phyloP scores from a whole-genome alignment of 331 rosid species.

The Malus hybrid region DNA sequence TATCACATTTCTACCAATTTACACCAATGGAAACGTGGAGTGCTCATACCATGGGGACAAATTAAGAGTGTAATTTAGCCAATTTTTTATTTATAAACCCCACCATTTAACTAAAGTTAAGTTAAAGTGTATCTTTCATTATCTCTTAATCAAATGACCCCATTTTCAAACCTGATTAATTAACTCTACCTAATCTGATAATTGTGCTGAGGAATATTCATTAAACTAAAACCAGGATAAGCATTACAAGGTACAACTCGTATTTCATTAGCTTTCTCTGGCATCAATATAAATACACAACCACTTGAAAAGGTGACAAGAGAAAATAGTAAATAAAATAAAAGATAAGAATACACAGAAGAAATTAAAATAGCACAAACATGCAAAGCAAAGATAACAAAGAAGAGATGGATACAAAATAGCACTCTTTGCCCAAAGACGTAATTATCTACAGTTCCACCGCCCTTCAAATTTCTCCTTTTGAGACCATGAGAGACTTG shows the following conservation, averaged over 20 bases:
- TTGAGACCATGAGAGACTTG: slow-evolving; percentile 6
- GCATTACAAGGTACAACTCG: slow-evolving; percentile 6
- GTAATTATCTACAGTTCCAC: slow-evolving; percentile 52
- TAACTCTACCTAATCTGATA: background rate
- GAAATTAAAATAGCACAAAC: slow-evolving; percentile 13
- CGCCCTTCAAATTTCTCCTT: slow-evolving; percentile 12
- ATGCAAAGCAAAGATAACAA: slow-evolving; percentile 7
- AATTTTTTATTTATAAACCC: background rate
- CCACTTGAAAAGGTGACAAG: background rate
- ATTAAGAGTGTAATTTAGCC: background rate
- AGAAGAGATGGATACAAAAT: slow-evolving; percentile 32
- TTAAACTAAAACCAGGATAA: background rate
- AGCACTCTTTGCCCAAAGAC: slow-evolving; percentile 28
- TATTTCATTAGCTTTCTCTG: background rate
- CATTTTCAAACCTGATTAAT: background rate
- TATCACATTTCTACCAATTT: background rate
- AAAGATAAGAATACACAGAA: slow-evolving; percentile 10
- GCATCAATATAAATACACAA: slow-evolving; percentile 9
- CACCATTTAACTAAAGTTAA: background rate
- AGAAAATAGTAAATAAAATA: slow-evolving; percentile 10
- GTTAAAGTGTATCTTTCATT: background rate
- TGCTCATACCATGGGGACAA: background rate
- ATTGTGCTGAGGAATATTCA: background rate
- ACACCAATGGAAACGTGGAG: background rate
- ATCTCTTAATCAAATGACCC: slow-evolving; percentile 5